Conservation (phyloP, 371 early-diverging fungal genomes). For the Mucor saturninus region DNA sequence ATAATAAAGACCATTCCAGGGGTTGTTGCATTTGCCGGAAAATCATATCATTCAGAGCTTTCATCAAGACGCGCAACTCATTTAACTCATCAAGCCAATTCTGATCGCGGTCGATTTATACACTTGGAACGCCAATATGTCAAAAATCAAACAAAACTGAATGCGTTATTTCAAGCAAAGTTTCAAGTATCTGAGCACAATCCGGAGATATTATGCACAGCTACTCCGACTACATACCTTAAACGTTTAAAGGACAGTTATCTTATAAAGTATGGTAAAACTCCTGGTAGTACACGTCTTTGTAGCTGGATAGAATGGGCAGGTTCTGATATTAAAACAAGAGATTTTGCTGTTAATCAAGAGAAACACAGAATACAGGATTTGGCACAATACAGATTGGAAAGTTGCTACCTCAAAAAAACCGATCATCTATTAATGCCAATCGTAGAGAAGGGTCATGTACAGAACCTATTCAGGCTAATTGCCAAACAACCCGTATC, state of each 20-base stretch:
- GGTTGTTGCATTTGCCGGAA: slow-evolving; percentile 35
- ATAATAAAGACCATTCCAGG: slow-evolving; percentile 24
- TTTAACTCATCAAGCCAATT: slow-evolving; percentile 18
- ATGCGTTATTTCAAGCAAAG: slow-evolving; percentile 27
- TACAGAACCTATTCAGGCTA: slow-evolving; percentile 17
- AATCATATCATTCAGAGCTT: slow-evolving; percentile 11
- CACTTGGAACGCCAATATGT: slow-evolving; percentile 23
- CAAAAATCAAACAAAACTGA: slow-evolving; percentile 27
- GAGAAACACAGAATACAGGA: neutral
- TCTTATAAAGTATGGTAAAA: neutral
- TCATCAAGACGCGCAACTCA: slow-evolving; percentile 23
- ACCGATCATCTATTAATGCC: slow-evolving; percentile 25
- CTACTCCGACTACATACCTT: slow-evolving; percentile 28
- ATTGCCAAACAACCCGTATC: slow-evolving; percentile 16
- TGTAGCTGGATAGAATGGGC: slow-evolving; percentile 32
- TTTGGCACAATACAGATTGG: slow-evolving; percentile 6
- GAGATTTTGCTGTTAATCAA: neutral
- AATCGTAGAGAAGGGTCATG: slow-evolving; percentile 15
- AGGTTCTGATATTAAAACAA: neutral
- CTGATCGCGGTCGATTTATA: slow-evolving; percentile 22
- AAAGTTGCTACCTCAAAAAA: slow-evolving; percentile 4
- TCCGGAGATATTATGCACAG: slow-evolving; percentile 11
- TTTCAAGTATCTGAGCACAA: slow-evolving; percentile 14
- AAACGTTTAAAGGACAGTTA: slow-evolving; percentile 6
- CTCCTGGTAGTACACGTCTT: neutral